These are phyloP conservation scores for Berberis vulgaris DNA, from an alignment of 164 flowering plant species.

Conservation along the genomic window DNA sequence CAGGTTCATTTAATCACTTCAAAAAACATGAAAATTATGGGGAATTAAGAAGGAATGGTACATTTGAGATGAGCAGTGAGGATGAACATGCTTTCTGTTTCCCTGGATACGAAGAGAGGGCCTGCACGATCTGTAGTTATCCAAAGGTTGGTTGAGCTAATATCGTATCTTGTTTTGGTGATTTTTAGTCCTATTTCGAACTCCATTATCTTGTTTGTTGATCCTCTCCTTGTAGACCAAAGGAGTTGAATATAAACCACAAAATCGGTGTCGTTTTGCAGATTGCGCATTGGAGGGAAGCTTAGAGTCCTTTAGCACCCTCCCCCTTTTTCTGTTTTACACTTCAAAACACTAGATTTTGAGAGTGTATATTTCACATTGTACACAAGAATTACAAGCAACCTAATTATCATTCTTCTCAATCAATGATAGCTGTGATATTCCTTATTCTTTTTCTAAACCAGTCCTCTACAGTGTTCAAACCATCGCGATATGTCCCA, in stretches of 20 bases:
- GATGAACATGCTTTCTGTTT: conserved; percentile 46
- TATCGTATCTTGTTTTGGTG: conserved; percentile 26
- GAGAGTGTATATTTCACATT: too few relatives aligned
- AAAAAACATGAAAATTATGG: background rate
- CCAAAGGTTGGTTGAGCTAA: conserved; percentile 25
- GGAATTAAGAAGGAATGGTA: background rate
- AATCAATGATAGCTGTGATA: too few relatives aligned
- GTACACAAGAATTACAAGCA: too few relatives aligned
- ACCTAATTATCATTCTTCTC: too few relatives aligned
- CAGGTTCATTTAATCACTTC: background rate
- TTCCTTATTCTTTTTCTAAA: too few relatives aligned
- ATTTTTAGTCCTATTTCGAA: conserved; percentile 58
- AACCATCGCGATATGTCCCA: too few relatives aligned
- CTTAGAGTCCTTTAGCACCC: background rate
- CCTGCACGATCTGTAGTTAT: conserved; percentile 34
- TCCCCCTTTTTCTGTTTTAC: too few relatives aligned
- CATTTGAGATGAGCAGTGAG: conserved; percentile 63
- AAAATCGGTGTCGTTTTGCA: too few relatives aligned
- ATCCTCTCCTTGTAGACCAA: background rate
- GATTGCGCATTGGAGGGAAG: conserved; percentile 1
- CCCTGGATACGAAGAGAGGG: conserved; percentile 41
- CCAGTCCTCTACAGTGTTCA: too few relatives aligned
- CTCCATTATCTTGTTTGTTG: conserved; percentile 7
- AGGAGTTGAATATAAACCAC: background rate
- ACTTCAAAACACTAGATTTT: too few relatives aligned